Percentiles rank a stretch among this genome's conserved stretches.
Conservation (phyloP, 129 eudicot species). For the Saussurea involucrata region DNA sequence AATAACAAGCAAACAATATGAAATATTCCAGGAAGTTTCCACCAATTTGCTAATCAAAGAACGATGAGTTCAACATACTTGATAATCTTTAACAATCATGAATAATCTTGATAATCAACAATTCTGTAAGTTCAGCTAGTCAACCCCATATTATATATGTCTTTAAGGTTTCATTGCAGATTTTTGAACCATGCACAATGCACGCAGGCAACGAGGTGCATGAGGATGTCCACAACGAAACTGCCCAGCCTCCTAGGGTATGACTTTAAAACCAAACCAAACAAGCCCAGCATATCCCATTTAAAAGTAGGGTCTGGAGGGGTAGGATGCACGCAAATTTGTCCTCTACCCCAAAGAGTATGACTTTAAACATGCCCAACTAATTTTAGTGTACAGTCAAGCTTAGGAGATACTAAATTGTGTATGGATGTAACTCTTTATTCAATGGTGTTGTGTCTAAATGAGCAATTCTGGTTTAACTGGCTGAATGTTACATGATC, state of each 20-base stretch:
- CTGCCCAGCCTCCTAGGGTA: too few species aligned
- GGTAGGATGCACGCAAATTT: too few species aligned
- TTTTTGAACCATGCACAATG: not conserved
- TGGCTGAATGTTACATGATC: not conserved
- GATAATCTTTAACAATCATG: too few species aligned
- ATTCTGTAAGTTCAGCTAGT: not conserved
- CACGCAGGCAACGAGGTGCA: not conserved
- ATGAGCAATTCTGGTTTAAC: not conserved
- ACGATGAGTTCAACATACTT: not conserved
- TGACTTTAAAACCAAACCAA: too few species aligned
- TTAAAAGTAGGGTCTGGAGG: too few species aligned
- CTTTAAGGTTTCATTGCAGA: not conserved
- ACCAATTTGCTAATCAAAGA: not conserved
- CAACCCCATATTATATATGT: constrained; percentile 10
- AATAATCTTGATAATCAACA: not conserved
- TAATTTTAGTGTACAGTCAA: too few species aligned
- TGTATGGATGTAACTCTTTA: not conserved
- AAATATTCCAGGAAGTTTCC: not conserved
- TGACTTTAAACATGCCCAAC: not conserved
- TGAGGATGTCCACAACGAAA: not conserved
- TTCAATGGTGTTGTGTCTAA: not conserved
- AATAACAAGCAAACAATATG: not conserved
- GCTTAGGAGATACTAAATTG: not conserved
- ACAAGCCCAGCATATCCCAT: not conserved
- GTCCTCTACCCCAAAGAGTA: not conserved